A percentile compares a stretch with the other conserved stretches of the same genome.
phyloP scores from a whole-genome alignment of 169 alveolate species.

The Besnoitia besnoiti region DNA sequence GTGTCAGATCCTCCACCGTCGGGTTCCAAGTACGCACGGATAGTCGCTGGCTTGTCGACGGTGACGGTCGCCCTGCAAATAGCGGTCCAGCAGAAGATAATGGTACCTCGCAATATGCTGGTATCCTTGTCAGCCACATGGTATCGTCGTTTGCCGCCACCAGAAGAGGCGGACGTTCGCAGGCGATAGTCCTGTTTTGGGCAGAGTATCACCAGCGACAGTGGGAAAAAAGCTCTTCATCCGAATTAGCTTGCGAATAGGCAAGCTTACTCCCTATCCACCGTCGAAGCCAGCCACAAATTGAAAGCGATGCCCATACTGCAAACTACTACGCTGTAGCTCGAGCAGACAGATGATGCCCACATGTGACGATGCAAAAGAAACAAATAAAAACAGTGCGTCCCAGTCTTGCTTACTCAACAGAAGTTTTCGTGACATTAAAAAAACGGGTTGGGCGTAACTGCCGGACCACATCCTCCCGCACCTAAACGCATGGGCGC shows the following conservation, averaged over 20 bases:
- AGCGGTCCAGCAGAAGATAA: background rate
- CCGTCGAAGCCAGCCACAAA: too few species aligned
- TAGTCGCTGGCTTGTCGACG: background rate
- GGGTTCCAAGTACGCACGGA: conserved; percentile 29
- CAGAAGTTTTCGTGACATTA: conserved; percentile 8
- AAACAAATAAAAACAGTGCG: too few species aligned
- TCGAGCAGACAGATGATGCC: too few species aligned
- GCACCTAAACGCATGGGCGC: background rate
- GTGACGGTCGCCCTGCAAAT: conserved; percentile 28
- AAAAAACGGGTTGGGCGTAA: conserved; percentile 28
- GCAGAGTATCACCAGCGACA: too few species aligned
- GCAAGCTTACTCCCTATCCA: too few species aligned
- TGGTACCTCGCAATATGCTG: background rate
- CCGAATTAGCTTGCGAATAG: background rate
- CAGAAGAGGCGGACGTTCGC: too few species aligned
- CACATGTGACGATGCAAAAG: too few species aligned
- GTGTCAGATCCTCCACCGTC: conserved; percentile 1
- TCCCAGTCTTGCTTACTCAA: background rate
- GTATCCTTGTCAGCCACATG: too few species aligned
- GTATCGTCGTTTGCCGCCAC: too few species aligned
- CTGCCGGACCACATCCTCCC: conserved; percentile 22
- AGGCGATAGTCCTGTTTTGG: too few species aligned
- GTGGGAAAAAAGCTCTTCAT: background rate
- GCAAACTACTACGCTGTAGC: too few species aligned
- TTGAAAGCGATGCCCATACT: too few species aligned